Conservation (phyloP, 148 eudicot species). For the Fagopyrum tataricum region DNA sequence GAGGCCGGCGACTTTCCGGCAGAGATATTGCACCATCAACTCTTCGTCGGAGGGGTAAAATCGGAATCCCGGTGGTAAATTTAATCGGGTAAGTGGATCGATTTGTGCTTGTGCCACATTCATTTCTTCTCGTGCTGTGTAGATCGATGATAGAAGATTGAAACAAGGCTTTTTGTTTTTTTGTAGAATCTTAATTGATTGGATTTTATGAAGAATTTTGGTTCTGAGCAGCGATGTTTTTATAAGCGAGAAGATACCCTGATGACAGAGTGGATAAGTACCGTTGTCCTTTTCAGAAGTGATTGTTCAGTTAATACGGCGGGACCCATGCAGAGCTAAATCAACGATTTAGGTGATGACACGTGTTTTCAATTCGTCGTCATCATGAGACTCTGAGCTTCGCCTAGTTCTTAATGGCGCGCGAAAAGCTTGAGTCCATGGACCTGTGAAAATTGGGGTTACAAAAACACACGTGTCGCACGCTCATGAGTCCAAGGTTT, state of each 20-base stretch:
- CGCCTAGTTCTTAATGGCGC: too few relatives aligned
- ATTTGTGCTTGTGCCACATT: constrained; percentile 25
- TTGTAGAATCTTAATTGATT: not conserved
- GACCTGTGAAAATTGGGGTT: not conserved
- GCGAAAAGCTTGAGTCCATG: not conserved
- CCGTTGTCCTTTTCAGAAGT: constrained; percentile 16
- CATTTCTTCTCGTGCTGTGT: constrained; percentile 23
- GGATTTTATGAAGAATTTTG: constrained; percentile 2
- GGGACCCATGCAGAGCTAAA: not conserved
- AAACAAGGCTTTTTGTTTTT: not conserved
- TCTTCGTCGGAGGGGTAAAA: constrained; percentile 84
- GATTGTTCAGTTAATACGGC: not conserved
- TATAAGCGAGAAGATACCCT: constrained; percentile 11
- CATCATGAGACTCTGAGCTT: too few relatives aligned
- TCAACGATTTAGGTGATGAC: not conserved
- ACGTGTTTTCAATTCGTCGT: not conserved
- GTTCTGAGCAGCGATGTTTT: constrained; percentile 14
- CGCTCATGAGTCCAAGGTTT: not conserved
- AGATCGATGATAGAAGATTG: not conserved
- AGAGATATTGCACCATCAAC: constrained; percentile 61
- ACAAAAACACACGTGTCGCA: not conserved
- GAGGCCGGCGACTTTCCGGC: constrained; percentile 58
- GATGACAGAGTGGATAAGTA: constrained; percentile 21
- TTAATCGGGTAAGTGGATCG: constrained; percentile 49
- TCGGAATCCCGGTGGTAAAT: constrained; percentile 80